Base-by-base conservation (phyloP, 176 grass and related monocot species). In the Dendrocalamus sinicus region DNA sequence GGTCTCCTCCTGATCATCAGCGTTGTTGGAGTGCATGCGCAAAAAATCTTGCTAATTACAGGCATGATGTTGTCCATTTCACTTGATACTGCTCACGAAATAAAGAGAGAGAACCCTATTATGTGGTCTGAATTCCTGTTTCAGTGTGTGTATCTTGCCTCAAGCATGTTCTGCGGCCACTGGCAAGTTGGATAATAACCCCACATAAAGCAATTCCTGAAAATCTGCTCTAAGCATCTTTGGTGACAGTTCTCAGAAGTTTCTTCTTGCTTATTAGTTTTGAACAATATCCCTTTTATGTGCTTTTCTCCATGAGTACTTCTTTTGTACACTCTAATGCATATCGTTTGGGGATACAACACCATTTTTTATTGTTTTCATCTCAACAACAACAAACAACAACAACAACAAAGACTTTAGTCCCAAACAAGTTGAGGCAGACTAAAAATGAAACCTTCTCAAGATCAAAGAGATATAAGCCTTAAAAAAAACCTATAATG, bases 21-120 rank as follows among this genome's bases (percentile, higher is more conserved):
- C 1, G 73, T 70, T 15, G 73, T 70, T 23, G 81, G 81, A 40
- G 81, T 79, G 35, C 90, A 59, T 41, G 86, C 92, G 78, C 96
- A 99, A 66, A 87, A 99, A 28, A 92, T 79, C 83, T 99, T 99
- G 86, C 93, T 99, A 69, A 99, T 80, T 58, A 99, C 82, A 23
- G 93, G 92, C 60, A 85, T 79, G 61, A 66, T 81, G 70, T 73
- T 73, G 80, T 89, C 80, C 86, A 92, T 92, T 67, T 78, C 59
- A 20, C 76, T 84, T 69, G 44, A 74, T 69, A 71, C 57, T 74
- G 61, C 59, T 77, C 37, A 75, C 26, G 15, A 74, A 71, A 45
- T 14, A 76, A 59, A 70, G 66, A 44, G 78, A 68, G 75, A 70
- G 67, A 72, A 9, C 23, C 13, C 16, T 85, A 48, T 53, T 67